These are phyloP conservation scores for Berberis thunbergii DNA, from an alignment of 164 flowering plant species.

Conservation along the genomic window DNA sequence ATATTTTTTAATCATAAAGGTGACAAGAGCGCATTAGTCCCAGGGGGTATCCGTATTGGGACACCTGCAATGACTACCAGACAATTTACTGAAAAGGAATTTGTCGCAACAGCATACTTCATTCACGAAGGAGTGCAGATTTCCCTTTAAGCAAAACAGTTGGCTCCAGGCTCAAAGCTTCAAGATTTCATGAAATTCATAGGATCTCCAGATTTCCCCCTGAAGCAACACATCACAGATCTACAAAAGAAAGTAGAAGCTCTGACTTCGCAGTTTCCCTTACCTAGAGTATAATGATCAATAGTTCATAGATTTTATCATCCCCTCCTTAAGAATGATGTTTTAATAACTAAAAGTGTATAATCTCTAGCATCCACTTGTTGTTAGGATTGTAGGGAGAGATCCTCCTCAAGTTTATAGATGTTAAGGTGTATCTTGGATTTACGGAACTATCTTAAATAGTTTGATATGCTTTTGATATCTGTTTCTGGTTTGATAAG, in stretches of 20 bases:
- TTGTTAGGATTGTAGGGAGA: no score
- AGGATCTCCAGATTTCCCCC: slow-evolving; percentile 48
- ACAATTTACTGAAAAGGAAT: slow-evolving; percentile 67
- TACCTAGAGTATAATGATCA: slow-evolving; percentile 54
- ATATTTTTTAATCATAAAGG: slow-evolving; percentile 26
- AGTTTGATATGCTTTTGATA: no score
- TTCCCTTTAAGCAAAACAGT: slow-evolving; percentile 49
- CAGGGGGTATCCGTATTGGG: slow-evolving; percentile 92
- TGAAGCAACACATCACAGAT: slow-evolving; percentile 37
- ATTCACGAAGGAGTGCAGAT: slow-evolving; percentile 87
- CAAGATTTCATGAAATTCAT: slow-evolving; percentile 74
- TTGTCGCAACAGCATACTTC: slow-evolving; percentile 55
- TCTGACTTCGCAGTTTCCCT: slow-evolving; percentile 66
- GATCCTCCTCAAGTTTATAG: no score
- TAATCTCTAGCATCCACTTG: no score
- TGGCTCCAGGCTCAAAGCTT: slow-evolving; percentile 66
- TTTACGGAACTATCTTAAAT: no score
- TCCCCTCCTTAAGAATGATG: no score
- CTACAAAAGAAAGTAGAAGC: slow-evolving; percentile 64
- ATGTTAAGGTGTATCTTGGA: no score
- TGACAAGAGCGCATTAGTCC: slow-evolving; percentile 83
- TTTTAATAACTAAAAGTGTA: no score
- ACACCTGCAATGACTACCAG: slow-evolving; percentile 96
- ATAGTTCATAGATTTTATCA: no score
- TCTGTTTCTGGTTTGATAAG: no score